Base-by-base conservation (phyloP, 2,329 filamentous ascomycete genomes). In the Claviceps purpurea region DNA sequence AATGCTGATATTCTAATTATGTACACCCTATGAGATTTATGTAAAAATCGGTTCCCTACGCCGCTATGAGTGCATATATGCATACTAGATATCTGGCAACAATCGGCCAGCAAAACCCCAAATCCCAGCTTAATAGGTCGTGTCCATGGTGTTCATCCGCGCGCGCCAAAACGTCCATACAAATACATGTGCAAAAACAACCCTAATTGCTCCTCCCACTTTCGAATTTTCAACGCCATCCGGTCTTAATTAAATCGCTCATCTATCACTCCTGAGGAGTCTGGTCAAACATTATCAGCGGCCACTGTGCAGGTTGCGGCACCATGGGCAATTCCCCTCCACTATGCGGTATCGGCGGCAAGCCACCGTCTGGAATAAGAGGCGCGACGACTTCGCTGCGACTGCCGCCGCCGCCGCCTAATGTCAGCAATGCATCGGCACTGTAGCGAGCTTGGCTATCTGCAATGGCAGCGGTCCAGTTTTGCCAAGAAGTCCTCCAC, bases 391-490 rank as follows among this genome's bases (percentile, higher is more conserved):
- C 50, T 16, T 46, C 39, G 22, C 41, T 45, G 30, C 50, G 40
- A 4, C 48, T 30, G 13, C 20, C 22, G 14, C 43, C 39, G 18
- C 50, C 64, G 18, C 63, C 64, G 2, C 72, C 73, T 3, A 78
- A 64, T 1, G 70, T 73, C 56, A 78, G 63, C 13, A 78, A 63
- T 14, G 74, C 70, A 46, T 67, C 73, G 30, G 74, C 74, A 54
- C 71, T 73, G 60, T 73, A 77, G 24, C 72, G 68, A 45, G 76
- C 73, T 53, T 75, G 72, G 38, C 63, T 72, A 56, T 75, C 71
- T 38, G 71, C 68, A 30, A 79, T 72, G 50, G 74, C 73, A 0
- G 70, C 68, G 8, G 74, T 73, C 76, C 76, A 79, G 62, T 78
- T 73, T 16, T 75, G 70, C 76, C 76, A 79, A 0, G 73, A 68